A percentile compares a stretch with the other conserved stretches of the same genome.
phyloP scores from a whole-genome alignment of 2,329 filamentous ascomycete species.

The Aspergillus brasiliensis region DNA sequence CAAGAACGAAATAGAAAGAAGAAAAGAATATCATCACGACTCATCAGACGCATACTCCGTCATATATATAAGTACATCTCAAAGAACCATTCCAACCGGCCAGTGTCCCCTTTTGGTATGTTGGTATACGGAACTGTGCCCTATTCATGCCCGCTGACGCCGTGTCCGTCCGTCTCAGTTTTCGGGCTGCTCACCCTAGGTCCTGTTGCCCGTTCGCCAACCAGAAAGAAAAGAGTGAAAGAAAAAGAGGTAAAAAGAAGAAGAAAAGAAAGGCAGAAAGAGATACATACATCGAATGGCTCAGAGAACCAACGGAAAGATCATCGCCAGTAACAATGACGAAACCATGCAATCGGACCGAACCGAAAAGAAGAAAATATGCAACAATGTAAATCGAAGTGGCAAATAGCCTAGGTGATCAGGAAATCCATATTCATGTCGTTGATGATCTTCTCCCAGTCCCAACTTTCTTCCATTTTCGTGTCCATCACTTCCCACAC shows the following conservation, averaged over 20 bases:
- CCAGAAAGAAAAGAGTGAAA: not conserved
- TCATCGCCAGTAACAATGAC: not conserved
- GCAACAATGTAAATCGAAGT: conserved; percentile 1
- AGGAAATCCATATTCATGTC: conserved; percentile 63
- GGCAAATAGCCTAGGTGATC: conserved; percentile 50
- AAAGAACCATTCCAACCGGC: not conserved
- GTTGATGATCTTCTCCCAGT: conserved; percentile 64
- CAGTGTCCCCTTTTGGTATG: not conserved
- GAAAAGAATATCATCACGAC: not conserved
- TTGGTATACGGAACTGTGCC: conserved; percentile 7
- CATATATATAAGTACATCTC: conserved; percentile 8
- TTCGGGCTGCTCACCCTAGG: not conserved
- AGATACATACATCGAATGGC: conserved; percentile 4
- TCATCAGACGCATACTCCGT: conserved; percentile 5
- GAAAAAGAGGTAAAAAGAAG: not conserved
- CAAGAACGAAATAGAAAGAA: not conserved
- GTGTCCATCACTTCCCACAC: conserved; percentile 64
- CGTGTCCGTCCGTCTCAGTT: not conserved
- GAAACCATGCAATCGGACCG: conserved; percentile 14
- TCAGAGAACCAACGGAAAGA: not conserved
- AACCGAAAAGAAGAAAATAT: conserved; percentile 13
- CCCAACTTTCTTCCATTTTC: conserved; percentile 60
- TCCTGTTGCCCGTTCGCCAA: conserved; percentile 6
- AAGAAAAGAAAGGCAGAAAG: not conserved
- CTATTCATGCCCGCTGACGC: conserved; percentile 3